Base-by-base conservation (phyloP, 2,329 filamentous ascomycete species). In the Pezicula neosporulosa region DNA sequence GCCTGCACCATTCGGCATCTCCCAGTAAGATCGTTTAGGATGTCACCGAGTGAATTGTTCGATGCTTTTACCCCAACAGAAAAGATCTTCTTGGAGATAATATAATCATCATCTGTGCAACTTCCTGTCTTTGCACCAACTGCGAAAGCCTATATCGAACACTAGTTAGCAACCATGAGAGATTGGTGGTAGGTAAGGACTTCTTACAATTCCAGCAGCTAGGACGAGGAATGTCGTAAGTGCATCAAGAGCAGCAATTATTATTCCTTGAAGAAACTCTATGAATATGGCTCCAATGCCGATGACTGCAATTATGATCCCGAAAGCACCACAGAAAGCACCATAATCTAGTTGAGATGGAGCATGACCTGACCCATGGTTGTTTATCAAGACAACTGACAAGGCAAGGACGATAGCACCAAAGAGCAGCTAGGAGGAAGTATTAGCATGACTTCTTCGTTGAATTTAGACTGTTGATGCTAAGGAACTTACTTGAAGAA, bases 161-260 rank as follows among this genome's bases (percentile, higher is more conserved):
- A 13, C 6, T 10, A 13, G 45, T 18, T 13, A 38, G 45, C n/a
- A 30, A 7, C 1, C n/a, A 15, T 12, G 3, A 12, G 28, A 36
- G 21, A 27, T 24, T 5, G 15, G 30, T 21, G 13, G 28, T n/a
- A 33, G 7, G 16, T 16, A 39, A 39, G 2, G n/a, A 56, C 60
- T 53, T 10, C 30, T 12, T 60, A 65, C 63, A 24, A 60, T 51
- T 24, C 51, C 62, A 9, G 60, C 63, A 36, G 63, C 61, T 9
- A 64, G 48, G 16, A 63, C 46, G 42, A 66, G 59, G 44, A 66
- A 61, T 1, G 54, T 21, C 1, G 63, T 58, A 24, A 64, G 10
- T 0, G 18, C 56, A 47, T 66, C 63, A 3, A 62, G 38, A 4
- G 19, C 45, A 2, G 62, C 48, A 28, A 60, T 58, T 3, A 63